phyloP scores from a whole-genome alignment of 495 filamentous ascomycete genomes.

The Podospora sp. region DNA sequence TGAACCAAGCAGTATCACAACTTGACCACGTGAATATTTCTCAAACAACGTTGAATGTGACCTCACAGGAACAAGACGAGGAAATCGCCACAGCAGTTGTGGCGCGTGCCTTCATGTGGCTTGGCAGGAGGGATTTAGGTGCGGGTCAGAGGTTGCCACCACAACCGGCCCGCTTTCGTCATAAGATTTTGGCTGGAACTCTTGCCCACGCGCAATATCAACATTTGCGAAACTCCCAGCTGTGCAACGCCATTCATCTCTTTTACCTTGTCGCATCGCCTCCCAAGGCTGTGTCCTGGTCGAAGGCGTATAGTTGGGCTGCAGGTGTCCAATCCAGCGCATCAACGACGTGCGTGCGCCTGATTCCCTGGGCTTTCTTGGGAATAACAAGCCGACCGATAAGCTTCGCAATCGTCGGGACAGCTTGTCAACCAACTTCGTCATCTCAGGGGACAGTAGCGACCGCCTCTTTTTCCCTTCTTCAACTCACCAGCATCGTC shows the following conservation, averaged over 20 bases:
- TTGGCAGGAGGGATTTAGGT: not conserved
- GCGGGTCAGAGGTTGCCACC: slow-evolving; percentile 7
- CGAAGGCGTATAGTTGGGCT: too few relatives aligned
- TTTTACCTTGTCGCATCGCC: too few relatives aligned
- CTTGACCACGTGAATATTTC: not conserved
- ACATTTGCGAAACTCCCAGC: not conserved
- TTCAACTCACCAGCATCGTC: not conserved
- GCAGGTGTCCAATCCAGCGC: too few relatives aligned
- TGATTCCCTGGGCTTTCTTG: too few relatives aligned
- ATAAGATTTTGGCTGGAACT: slow-evolving; percentile 9
- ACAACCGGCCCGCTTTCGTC: slow-evolving; percentile 8
- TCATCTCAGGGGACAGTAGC: not conserved
- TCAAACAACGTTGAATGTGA: not conserved
- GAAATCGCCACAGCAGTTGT: not conserved
- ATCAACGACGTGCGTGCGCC: too few relatives aligned
- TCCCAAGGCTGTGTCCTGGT: too few relatives aligned
- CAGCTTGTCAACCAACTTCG: not conserved
- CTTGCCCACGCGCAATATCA: slow-evolving; percentile 5
- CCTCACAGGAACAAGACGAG: not conserved
- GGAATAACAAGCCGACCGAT: not conserved
- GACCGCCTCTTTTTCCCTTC: not conserved
- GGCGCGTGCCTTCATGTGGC: slow-evolving; percentile 1
- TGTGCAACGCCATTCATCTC: too few relatives aligned
- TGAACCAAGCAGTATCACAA: not conserved
- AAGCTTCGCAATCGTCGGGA: not conserved